Evolutionary conservation across 1,139 yeast genomes (phyloP).

Genomic region (Dujonia santamariae): DNA sequence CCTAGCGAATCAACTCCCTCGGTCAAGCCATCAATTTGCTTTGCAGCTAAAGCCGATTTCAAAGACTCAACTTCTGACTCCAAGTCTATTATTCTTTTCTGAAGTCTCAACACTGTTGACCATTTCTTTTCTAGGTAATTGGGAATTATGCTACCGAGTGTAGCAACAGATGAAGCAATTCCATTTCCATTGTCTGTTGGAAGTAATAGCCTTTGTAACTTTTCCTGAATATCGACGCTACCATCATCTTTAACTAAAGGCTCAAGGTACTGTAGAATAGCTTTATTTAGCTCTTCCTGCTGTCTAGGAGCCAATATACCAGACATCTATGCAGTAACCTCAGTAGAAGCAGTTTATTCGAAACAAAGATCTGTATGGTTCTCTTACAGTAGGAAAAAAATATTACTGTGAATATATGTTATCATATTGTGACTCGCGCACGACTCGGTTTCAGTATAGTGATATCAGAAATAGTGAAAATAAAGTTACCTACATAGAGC

Average conservation of each 20-base stretch:
- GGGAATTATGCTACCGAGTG: slow-evolving; percentile 30
- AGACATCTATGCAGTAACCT: slow-evolving; percentile 1
- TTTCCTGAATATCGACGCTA: not conserved
- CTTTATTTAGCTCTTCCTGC: slow-evolving; percentile 50
- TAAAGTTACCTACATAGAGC: too few species aligned
- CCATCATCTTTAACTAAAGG: slow-evolving; percentile 24
- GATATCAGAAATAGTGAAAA: too few species aligned
- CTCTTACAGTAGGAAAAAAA: too few species aligned
- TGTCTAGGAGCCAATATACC: slow-evolving; percentile 49
- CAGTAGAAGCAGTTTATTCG: too few species aligned
- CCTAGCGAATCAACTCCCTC: not conserved
- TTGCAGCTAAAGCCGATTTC: slow-evolving; percentile 34
- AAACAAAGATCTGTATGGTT: too few species aligned
- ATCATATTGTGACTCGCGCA: too few species aligned
- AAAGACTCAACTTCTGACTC: slow-evolving; percentile 42
- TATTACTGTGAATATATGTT: too few species aligned
- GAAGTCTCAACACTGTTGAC: slow-evolving; percentile 81
- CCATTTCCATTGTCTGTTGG: not conserved
- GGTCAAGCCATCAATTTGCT: not conserved
- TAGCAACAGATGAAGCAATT: slow-evolving; percentile 9
- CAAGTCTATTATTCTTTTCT: slow-evolving; percentile 65
- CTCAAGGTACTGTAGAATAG: slow-evolving; percentile 53
- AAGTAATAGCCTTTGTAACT: too few species aligned
- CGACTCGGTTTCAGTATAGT: too few species aligned
- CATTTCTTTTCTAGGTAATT: slow-evolving; percentile 78